Percentiles rank a stretch among this genome's conserved stretches.
Conservation (phyloP, 306 rosid species). For the Senna siamea region DNA sequence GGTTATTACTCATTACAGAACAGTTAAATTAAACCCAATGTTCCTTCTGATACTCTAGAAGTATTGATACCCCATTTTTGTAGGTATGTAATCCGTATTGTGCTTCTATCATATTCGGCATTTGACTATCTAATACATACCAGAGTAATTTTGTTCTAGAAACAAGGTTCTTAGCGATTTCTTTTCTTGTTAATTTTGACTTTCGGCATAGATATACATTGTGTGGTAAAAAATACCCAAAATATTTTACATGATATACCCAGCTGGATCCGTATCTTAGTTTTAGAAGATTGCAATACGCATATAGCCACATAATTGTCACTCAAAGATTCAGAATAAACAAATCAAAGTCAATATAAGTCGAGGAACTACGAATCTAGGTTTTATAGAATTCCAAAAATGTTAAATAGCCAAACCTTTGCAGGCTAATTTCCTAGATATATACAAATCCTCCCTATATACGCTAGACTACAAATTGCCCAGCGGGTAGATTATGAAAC, state of each 20-base stretch:
- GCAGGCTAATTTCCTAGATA: slow-evolving; percentile 20
- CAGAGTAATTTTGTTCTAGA: background rate
- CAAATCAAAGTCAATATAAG: background rate
- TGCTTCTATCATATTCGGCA: background rate
- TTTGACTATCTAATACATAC: background rate
- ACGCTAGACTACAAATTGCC: background rate
- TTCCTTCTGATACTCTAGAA: background rate
- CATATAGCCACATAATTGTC: background rate
- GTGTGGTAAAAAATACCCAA: background rate
- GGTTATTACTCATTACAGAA: background rate
- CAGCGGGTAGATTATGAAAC: background rate
- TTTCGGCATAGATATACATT: background rate
- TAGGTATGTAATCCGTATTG: background rate
- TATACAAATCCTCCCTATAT: background rate
- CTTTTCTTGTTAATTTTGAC: background rate
- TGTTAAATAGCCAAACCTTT: background rate
- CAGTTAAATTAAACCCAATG: slow-evolving; percentile 7
- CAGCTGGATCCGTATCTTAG: background rate
- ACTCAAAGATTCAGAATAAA: too few relatives aligned
- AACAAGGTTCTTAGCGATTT: background rate
- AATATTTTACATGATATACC: too few relatives aligned
- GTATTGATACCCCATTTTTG: background rate
- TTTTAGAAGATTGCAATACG: background rate
- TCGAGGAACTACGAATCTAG: background rate
- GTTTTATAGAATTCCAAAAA: background rate